Evolutionary conservation across 495 filamentous ascomycete species (phyloP).

Genomic region (Podospora sp.): DNA sequence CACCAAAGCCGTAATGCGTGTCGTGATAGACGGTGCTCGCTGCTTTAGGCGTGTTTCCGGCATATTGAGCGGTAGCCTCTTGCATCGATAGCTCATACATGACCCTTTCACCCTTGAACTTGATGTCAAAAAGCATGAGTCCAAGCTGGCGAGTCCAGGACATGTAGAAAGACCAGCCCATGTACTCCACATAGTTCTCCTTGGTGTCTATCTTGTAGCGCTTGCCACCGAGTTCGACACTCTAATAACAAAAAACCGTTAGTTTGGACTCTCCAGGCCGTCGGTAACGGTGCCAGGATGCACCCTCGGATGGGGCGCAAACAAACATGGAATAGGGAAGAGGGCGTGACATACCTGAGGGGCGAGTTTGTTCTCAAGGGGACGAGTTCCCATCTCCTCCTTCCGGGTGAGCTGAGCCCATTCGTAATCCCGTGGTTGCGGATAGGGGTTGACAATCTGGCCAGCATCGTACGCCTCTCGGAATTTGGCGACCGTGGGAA

Average conservation of each 20-base stretch:
- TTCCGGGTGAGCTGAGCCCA: slow-evolving; percentile 42
- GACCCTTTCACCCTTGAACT: slow-evolving; percentile 57
- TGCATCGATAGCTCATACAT: slow-evolving; percentile 60
- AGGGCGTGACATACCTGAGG: slow-evolving; percentile 26
- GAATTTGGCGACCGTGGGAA: slow-evolving; percentile 36
- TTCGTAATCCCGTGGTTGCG: slow-evolving; percentile 32
- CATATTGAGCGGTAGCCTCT: slow-evolving; percentile 58
- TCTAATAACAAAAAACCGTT: slow-evolving; percentile 1
- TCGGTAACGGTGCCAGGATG: too few relatives aligned
- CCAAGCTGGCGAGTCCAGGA: slow-evolving; percentile 49
- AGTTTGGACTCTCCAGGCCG: too few relatives aligned
- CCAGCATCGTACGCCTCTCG: slow-evolving; percentile 42
- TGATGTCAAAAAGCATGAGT: slow-evolving; percentile 53
- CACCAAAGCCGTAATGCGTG: slow-evolving; percentile 49
- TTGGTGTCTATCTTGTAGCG: slow-evolving; percentile 49
- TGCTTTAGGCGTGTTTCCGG: slow-evolving; percentile 52
- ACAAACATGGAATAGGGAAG: too few relatives aligned
- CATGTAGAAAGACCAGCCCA: slow-evolving; percentile 60
- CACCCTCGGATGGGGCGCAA: too few relatives aligned
- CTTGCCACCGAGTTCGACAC: slow-evolving; percentile 41
- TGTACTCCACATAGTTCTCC: slow-evolving; percentile 55
- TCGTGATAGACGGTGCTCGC: slow-evolving; percentile 50
- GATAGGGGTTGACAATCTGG: slow-evolving; percentile 35
- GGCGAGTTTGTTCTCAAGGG: slow-evolving; percentile 44
- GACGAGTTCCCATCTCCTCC: slow-evolving; percentile 39